Evolutionary conservation across 1,139 yeast genomes (phyloP), one percentile per base, ranked within the genome.

Genomic region (Candida sojae): DNA sequence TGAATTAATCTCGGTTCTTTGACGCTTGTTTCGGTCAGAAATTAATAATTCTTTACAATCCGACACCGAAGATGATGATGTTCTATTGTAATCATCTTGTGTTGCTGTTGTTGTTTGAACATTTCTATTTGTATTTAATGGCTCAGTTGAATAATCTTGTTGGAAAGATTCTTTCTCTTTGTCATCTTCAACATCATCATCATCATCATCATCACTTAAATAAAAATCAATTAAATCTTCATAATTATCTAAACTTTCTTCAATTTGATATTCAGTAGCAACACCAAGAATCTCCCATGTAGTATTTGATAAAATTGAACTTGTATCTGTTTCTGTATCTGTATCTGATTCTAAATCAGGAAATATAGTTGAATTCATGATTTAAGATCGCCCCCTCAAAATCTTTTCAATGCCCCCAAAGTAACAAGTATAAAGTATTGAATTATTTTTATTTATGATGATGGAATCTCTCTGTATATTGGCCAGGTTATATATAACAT

Each of bases 151-250:
- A 6, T 2, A 8, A 26, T 26, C 29, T 26, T 26, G 29, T 26
- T 6, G 6, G 4, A 8, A 26, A 26, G 6, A 6, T 6, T 6
- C 9, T 6, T 4, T 26, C 12, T 34, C 25, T 21, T 21, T 26
- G 5, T 9, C 11, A 21, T 21, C 26, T 10, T 10, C 26, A 13
- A 10, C 39, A 21, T 9, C 13, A 11, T 35, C 39, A 23, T 10
- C 10, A 11, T 35, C 39, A 23, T 21, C 12, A 9, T 23, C 11
- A 12, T 28, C 13, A 9, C 23, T 36, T 10, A 36, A 36, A 12
- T 36, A 36, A 23, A 36, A 25, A 12, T 36, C 39, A 25, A 36
- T 36, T 8, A 36, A 36, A 7, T 36, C 39, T 36, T 36, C 39
- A 25, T 36, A 36, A 26, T 25, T 36, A 36, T 23, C 39, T 6